phyloP scores from a whole-genome alignment of 345 rosid genomes.

The Populus tremula region DNA sequence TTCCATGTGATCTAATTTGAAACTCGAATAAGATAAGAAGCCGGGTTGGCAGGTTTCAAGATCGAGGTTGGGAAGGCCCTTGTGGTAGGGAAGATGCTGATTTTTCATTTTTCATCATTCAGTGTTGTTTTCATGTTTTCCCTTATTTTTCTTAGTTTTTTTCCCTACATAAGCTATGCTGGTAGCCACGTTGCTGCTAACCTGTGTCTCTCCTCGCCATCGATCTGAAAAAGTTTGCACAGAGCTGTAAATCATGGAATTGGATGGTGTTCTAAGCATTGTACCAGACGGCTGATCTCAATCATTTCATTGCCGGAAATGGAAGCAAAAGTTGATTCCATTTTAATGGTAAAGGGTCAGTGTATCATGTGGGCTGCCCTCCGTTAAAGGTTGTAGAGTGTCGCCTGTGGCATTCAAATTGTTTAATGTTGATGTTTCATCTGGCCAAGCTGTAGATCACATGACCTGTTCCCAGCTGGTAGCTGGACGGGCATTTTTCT shows the following conservation, averaged over 20 bases:
- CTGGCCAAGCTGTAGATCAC: neutral
- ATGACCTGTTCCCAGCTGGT: neutral
- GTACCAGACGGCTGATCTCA: neutral
- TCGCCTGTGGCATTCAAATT: neutral
- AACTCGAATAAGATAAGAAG: too few species aligned
- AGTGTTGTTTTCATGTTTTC: too few species aligned
- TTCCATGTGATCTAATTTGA: fast-evolving
- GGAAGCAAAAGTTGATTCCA: neutral
- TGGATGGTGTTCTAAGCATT: neutral
- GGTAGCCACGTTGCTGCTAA: neutral
- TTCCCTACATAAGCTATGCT: too few species aligned
- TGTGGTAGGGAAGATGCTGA: too few species aligned
- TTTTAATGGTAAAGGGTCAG: neutral
- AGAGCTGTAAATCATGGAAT: neutral
- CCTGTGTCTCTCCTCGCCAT: neutral
- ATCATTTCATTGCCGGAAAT: neutral
- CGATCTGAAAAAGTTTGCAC: neutral
- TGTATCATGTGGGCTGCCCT: neutral
- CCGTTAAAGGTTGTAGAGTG: neutral
- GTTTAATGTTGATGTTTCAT: neutral
- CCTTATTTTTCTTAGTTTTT: too few species aligned
- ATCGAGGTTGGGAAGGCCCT: too few species aligned
- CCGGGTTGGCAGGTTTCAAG: fast-evolving
- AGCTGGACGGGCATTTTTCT: too few species aligned
- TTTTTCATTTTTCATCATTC: too few species aligned